Evolutionary conservation across 176 grass and related monocot genomes (phyloP), one percentile per base, ranked within the genome.

Genomic region (Triticum monococcum): DNA sequence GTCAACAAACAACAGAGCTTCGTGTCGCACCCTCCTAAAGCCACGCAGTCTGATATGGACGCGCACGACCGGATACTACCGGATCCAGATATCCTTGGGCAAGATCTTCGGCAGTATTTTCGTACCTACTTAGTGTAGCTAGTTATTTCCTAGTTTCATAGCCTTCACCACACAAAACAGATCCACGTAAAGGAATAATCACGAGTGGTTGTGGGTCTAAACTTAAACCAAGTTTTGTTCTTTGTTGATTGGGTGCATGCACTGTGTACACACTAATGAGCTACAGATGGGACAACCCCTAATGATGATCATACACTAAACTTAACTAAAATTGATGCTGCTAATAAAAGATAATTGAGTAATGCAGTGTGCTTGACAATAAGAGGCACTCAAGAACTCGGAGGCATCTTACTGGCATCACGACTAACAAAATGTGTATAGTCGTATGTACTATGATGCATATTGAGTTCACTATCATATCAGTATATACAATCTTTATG

Each of bases 371-470:
- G 81, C 77, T 76, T 69, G 60, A 62, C 46, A 85, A 81, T 89
- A 28, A 68, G 81, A 37, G 68, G 82, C 22, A 76, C 38, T 54
- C 12, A 50, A 77, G 20, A 84, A 64, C 28, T 48, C 57, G 10
- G 52, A 52, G 90, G 77, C 82, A 86, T 87, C 88, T 89, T 77
- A 65, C 54, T 88, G 88, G 87, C 77, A 88, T 92, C 90, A 91
- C 83, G 86, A 86, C 40, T 32, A 14, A 61, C 86, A 73, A 25
- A 43, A 74, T 48, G 40, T 48, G 40, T 0, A 52, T 33, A 83
- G 32, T 46, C 28, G 26, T 36, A 69, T 48, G 18, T 41, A 60
- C 65, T 36, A 16, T 83, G 45, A 22, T 83, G 45, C 36, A 31
- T 41, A 31, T 56, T 20, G 24, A 72, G 37, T 67, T 80, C 72